phyloP scores from a whole-genome alignment of 148 eudicot species.

The Rhododendron henanense region DNA sequence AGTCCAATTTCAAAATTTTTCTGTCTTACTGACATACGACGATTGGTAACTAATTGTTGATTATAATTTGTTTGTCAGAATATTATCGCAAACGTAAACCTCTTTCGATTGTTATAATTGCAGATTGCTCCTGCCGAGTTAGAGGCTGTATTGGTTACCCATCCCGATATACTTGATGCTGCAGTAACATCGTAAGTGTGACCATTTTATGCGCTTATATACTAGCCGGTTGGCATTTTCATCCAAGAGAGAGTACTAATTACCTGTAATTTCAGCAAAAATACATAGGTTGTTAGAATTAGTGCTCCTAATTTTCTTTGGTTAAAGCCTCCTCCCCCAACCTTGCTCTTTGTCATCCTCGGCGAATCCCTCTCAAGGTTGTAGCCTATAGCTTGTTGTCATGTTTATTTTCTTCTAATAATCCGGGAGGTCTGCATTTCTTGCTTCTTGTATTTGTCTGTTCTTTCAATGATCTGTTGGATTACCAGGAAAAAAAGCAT shows the following conservation, averaged over 20 bases:
- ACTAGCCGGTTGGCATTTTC: neutral
- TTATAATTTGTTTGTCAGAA: too few species aligned
- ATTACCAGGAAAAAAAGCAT: neutral
- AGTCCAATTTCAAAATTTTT: neutral
- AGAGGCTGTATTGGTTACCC: too few species aligned
- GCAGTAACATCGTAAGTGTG: conserved; percentile 14
- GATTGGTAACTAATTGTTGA: neutral
- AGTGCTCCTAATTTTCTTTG: neutral
- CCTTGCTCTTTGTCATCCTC: neutral
- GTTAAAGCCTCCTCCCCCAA: neutral
- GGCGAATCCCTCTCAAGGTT: neutral
- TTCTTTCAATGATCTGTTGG: neutral
- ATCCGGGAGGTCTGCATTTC: neutral
- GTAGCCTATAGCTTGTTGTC: neutral
- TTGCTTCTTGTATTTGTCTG: neutral
- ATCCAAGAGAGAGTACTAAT: neutral
- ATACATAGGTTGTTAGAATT: neutral
- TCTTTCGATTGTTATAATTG: too few species aligned
- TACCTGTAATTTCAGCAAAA: neutral
- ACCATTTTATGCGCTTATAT: neutral
- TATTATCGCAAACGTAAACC: too few species aligned
- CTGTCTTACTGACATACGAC: neutral
- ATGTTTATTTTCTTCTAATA: neutral
- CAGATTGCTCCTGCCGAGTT: too few species aligned
- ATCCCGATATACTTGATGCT: too few species aligned